Evolutionary conservation across 768 basidiomycete species (phyloP).

Genomic region (Kwoniella newhampshirensis): DNA sequence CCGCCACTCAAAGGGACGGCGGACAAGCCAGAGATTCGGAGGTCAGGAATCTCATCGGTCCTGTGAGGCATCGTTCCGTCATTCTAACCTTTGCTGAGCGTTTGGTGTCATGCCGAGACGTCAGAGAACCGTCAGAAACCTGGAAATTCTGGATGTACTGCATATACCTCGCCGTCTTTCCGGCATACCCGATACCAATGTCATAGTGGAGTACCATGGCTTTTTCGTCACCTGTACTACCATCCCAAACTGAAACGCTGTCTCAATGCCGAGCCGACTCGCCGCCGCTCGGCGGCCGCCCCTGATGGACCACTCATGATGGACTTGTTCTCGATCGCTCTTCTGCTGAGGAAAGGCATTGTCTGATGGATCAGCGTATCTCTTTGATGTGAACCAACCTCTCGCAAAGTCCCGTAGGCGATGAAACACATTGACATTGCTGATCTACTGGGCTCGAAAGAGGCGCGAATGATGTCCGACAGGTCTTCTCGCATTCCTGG

Average conservation of each 20-base stretch:
- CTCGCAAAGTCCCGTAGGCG: slow-evolving; percentile 9
- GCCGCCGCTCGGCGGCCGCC: slow-evolving; percentile 63
- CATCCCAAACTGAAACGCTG: slow-evolving; percentile 35
- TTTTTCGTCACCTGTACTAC: too few species aligned
- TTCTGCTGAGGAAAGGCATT: slow-evolving; percentile 79
- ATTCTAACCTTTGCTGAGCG: too few species aligned
- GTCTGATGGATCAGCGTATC: slow-evolving; percentile 57
- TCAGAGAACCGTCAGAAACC: too few species aligned
- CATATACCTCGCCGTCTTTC: too few species aligned
- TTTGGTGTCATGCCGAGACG: too few species aligned
- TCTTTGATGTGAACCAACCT: background rate
- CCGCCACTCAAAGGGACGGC: too few species aligned
- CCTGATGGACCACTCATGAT: slow-evolving; percentile 66
- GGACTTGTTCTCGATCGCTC: slow-evolving; percentile 88
- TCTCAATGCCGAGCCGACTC: slow-evolving; percentile 61
- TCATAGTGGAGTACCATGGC: too few species aligned
- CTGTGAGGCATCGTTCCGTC: too few species aligned
- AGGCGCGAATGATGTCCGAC: background rate
- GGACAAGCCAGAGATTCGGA: too few species aligned
- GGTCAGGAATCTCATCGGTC: too few species aligned
- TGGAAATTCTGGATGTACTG: too few species aligned
- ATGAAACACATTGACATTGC: slow-evolving; percentile 14
- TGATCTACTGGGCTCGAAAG: slow-evolving; percentile 11
- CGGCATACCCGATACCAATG: too few species aligned
- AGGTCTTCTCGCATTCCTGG: slow-evolving; percentile 10